These are phyloP conservation scores for Cladosporium oxysporum DNA, from an alignment of 2,329 filamentous ascomycete species.

Conservation along the genomic window DNA sequence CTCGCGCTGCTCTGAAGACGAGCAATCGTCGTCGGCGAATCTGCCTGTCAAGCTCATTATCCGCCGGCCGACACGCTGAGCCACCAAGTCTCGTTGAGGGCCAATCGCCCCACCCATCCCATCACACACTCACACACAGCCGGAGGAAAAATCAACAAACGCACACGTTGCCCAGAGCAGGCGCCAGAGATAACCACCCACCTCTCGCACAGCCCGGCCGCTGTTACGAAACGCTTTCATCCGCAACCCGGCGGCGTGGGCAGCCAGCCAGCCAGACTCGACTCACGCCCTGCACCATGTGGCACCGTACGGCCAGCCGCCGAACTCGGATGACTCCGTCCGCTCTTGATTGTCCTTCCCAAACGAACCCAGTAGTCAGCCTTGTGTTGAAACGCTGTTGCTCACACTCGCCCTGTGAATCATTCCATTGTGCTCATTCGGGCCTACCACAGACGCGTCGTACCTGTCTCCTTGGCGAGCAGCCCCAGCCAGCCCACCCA, in stretches of 20 bases:
- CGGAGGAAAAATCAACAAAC: constrained; percentile 11
- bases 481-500: constrained; percentile 1
- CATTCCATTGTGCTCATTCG: neutral
- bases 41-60: neutral
- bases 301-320: neutral
- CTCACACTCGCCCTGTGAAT: neutral
- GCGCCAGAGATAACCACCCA: constrained; percentile 5
- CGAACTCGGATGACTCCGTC: neutral
- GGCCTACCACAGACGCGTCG: constrained; percentile 6
- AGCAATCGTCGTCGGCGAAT: neutral
- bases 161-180: constrained; percentile 5
- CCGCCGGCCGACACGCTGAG: constrained; percentile 11
- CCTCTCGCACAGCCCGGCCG: neutral
- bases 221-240: constrained; percentile 12
- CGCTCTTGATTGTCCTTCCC: neutral
- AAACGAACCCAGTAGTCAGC: neutral
- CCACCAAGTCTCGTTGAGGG: constrained; percentile 15
- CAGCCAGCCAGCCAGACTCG: too few relatives aligned
- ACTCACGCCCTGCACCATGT: too few relatives aligned
- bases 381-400: neutral
- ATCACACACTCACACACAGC: neutral
- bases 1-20: neutral
- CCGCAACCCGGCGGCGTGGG: neutral
- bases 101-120: constrained; percentile 13
- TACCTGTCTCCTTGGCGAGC: constrained; percentile 6